phyloP scores from a whole-genome alignment of 225 moss, liverwort and hornwort species.

The Marchantia paleacea region DNA sequence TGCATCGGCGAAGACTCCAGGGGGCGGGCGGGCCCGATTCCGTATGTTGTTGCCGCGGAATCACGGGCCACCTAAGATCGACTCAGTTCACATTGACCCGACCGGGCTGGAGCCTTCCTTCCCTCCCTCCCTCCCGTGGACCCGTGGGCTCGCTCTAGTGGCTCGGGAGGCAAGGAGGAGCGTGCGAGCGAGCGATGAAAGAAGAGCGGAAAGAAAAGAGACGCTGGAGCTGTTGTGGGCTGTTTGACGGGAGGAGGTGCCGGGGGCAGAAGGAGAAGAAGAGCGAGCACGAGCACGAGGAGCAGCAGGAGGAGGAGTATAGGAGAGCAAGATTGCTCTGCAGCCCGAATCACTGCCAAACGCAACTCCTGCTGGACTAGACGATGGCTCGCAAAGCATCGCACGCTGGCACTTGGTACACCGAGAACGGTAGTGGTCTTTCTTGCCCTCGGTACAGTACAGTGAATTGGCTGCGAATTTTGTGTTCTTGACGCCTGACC shows the following conservation, averaged over 20 bases:
- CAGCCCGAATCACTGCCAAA: not conserved
- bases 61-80: not conserved
- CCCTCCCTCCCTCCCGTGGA: no score
- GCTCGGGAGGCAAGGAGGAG: not conserved
- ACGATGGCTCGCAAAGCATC: slow-evolving; percentile 75
- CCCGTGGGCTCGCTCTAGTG: not conserved
- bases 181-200: not conserved
- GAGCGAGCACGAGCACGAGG: not conserved
- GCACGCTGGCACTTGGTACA: slow-evolving; percentile 94
- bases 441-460: not conserved
- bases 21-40: not conserved
- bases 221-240: not conserved
- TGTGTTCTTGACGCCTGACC: not conserved
- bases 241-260: not conserved
- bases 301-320: not conserved
- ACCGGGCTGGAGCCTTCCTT: not conserved
- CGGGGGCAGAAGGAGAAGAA: not conserved
- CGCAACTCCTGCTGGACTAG: not conserved
- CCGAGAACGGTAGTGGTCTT: slow-evolving; percentile 56
- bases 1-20: not conserved
- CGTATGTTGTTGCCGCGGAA: no score
- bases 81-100: not conserved
- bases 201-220: not conserved
- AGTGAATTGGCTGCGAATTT: not conserved
- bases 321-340: not conserved